A percentile compares a stretch with the other conserved stretches of the same genome.
These are phyloP conservation scores for Rhodamnia rubescens DNA, from an alignment of 345 rosid species.

Conservation along the genomic window DNA sequence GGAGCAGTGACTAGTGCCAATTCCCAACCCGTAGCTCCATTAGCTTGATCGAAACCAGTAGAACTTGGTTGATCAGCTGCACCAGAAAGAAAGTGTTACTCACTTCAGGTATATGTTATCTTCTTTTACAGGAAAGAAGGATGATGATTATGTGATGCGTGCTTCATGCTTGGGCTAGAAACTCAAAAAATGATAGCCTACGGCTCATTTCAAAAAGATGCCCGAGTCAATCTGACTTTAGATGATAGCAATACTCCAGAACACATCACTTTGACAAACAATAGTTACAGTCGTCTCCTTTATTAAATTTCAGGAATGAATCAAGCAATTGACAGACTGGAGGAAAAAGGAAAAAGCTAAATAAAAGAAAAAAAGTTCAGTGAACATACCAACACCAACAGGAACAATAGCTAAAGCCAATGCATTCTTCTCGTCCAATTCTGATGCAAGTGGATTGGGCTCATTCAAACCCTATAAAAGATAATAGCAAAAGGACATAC, in stretches of 20 bases:
- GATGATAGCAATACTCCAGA: neutral
- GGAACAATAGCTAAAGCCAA: slow-evolving; percentile 92
- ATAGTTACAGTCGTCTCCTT: neutral
- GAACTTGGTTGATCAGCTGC: slow-evolving; percentile 56
- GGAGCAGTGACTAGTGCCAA: slow-evolving; percentile 87
- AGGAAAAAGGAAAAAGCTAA: neutral
- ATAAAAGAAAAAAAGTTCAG: slow-evolving; percentile 8
- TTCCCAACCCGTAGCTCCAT: slow-evolving; percentile 81
- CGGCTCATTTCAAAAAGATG: neutral
- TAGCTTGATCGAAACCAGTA: slow-evolving; percentile 23
- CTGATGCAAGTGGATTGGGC: slow-evolving; percentile 59
- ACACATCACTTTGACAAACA: neutral
- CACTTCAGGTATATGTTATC: neutral
- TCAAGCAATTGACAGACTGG: neutral
- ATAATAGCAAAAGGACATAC: neutral
- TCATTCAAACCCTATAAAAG: slow-evolving; percentile 56
- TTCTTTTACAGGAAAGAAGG: neutral
- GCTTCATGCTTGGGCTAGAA: neutral
- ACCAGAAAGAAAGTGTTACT: neutral
- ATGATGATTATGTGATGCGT: neutral
- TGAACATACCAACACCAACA: slow-evolving; percentile 31
- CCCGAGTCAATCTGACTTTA: neutral
- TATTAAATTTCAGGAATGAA: neutral
- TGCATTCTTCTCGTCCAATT: slow-evolving; percentile 75
- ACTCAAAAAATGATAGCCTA: neutral